Evolutionary conservation across 1,284 basidiomycete species (phyloP), one percentile per base, ranked within the genome.

Genomic region (Sanghuangporus weigelae): DNA sequence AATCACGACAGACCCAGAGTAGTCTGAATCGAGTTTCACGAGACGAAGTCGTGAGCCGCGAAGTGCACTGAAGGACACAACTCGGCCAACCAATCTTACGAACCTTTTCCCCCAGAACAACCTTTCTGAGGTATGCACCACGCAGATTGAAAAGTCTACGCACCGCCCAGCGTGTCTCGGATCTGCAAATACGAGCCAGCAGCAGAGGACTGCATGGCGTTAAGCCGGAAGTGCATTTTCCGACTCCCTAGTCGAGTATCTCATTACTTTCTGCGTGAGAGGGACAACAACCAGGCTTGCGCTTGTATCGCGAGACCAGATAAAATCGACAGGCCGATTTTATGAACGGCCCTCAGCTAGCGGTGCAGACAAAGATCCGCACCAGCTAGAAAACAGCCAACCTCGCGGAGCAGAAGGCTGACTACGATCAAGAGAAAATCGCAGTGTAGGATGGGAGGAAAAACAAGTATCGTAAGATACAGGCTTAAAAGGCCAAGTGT

Each of bases 1-100:
- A 42, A 60, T 48, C 69, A 73, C 72, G 72, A 78, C 77, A 82
- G 76, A 69, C 73, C 74, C 71, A 80, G 79, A 83, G 75, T 81
- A 82, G 81, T 82, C 80, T 81, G 81, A 82, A 78, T 82, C 79
- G 78, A 82, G 81, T 82, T 81, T 72, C 78, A 70, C 63, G 63
- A 63, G 67, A 65, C 65, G 66, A 50, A 58, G 63, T 63, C 69
- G 67, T 70, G 78, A 76, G 78, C 81, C 75, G 76, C 79, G 72
- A 82, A 82, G 79, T 77, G 79, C 74, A 80, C 81, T 78, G 53
- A 82, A 81, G 78, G 74, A 72, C 74, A 46, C 42, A 48, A n/a
- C 44, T 36, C 26, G 7, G 12, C 11, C 1, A 42, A 39, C 38
- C 40, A 26, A 40, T 19, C 36, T 6, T 23, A 57, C 7, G 36